Evolutionary conservation across 176 grass and related monocot species (phyloP).

Genomic region (Neostapfia colusana): DNA sequence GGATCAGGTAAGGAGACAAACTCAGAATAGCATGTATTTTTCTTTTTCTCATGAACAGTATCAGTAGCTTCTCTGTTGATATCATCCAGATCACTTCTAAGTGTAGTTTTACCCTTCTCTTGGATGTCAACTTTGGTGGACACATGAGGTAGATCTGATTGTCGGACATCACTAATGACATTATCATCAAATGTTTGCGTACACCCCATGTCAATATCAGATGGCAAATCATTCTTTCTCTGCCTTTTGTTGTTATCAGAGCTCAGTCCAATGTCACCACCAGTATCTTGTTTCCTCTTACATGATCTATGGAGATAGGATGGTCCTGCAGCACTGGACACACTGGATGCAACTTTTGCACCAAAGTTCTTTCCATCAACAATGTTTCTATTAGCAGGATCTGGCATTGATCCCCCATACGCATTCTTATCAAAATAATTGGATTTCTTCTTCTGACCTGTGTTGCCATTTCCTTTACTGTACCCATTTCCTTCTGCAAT

Average conservation of each 20-base stretch:
- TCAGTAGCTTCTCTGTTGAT: conserved; percentile 32
- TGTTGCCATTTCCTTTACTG: conserved; percentile 3
- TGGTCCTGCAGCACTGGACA: conserved; percentile 24
- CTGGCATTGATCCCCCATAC: conserved; percentile 13
- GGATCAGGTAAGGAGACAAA: conserved; percentile 63
- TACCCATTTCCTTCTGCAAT: background rate
- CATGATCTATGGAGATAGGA: conserved; percentile 37
- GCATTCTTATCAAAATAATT: conserved; percentile 4
- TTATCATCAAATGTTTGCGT: conserved; percentile 30
- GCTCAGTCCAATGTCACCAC: conserved; percentile 23
- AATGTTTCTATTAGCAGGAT: conserved; percentile 17
- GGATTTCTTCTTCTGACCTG: conserved; percentile 31
- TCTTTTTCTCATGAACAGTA: conserved; percentile 25
- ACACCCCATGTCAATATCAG: conserved; percentile 29
- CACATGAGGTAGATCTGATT: conserved; percentile 31
- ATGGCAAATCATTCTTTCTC: conserved; percentile 33
- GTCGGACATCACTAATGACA: conserved; percentile 15
- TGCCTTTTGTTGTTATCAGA: conserved; percentile 38
- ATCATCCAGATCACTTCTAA: conserved; percentile 31
- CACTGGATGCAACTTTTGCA: conserved; percentile 26
- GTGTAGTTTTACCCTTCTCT: conserved; percentile 35
- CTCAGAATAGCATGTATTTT: conserved; percentile 24
- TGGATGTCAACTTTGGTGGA: conserved; percentile 37
- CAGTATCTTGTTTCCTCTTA: conserved; percentile 41
- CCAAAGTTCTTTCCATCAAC: conserved; percentile 27